phyloP scores from a whole-genome alignment of 2,329 filamentous ascomycete species.

The Scytalidium lignicola region DNA sequence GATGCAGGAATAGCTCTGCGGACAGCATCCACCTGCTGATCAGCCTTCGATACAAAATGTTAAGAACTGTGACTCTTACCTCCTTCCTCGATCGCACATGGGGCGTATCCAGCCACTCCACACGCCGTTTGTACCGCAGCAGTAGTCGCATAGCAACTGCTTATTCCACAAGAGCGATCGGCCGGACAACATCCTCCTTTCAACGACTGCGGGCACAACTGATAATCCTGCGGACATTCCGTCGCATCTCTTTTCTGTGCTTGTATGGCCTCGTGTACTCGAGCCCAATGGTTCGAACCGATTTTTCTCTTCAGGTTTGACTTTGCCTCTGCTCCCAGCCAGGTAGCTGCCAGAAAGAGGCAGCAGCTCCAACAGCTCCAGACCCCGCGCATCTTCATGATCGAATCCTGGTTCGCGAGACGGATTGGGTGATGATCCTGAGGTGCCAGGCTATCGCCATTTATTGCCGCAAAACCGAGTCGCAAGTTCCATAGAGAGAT shows the following conservation, averaged over 20 bases:
- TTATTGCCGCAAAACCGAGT: neutral
- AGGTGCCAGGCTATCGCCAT: neutral
- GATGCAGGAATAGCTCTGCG: constrained; percentile 42
- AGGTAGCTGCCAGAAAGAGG: neutral
- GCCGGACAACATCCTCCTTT: constrained; percentile 32
- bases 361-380: neutral
- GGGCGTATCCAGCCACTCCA: constrained; percentile 18
- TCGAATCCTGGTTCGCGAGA: neutral
- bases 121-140: constrained; percentile 17
- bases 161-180: constrained; percentile 41
- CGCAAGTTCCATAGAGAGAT: neutral
- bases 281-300: constrained; percentile 22
- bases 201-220: constrained; percentile 22
- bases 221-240: constrained; percentile 19
- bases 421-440: neutral
- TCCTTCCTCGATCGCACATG: constrained; percentile 22
- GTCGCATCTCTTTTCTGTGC: constrained; percentile 21
- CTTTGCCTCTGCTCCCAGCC: neutral
- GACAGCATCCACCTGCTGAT: constrained; percentile 28
- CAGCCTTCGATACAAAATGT: constrained; percentile 8
- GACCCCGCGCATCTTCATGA: neutral
- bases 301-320: constrained; percentile 14
- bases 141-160: constrained; percentile 34
- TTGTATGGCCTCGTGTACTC: constrained; percentile 23
- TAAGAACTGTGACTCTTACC: constrained; percentile 17